Evolutionary conservation across 2,329 filamentous ascomycete species (phyloP).

Genomic region (Cladorrhinum sp.): DNA sequence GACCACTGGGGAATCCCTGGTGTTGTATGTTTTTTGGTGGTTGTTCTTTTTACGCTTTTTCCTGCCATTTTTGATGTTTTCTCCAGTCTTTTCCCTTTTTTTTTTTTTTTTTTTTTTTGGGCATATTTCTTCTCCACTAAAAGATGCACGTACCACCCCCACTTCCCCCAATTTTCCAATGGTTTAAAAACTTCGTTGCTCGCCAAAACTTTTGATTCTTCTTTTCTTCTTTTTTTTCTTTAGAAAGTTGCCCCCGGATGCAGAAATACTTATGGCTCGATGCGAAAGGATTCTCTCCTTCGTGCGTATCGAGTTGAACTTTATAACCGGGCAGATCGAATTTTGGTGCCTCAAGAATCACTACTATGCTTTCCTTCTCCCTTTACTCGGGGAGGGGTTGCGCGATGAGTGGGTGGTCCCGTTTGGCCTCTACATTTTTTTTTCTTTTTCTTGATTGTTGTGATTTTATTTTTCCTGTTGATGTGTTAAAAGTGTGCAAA

Average conservation of each 20-base stretch:
- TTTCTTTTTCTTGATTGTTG: conserved; percentile 21
- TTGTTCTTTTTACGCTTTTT: too few species aligned
- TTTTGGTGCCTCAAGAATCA: conserved; percentile 63
- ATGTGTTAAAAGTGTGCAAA: too few species aligned
- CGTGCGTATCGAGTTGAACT: conserved; percentile 52
- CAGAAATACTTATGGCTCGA: conserved; percentile 54
- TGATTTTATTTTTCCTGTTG: conserved; percentile 10
- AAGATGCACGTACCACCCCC: not conserved
- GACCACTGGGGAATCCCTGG: too few species aligned
- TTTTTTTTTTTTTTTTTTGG: too few species aligned
- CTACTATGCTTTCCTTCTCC: conserved; percentile 43
- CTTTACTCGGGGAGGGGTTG: conserved; percentile 8
- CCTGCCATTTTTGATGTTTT: too few species aligned
- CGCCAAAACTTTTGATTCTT: not conserved
- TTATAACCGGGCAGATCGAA: conserved; percentile 56
- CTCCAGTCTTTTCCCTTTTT: too few species aligned
- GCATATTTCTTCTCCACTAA: too few species aligned
- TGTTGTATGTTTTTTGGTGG: too few species aligned
- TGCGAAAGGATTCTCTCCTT: conserved; percentile 34
- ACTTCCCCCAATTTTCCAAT: not conserved
- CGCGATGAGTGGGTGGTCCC: conserved; percentile 56
- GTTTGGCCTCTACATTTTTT: conserved; percentile 58
- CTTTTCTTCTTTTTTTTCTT: conserved; percentile 16
- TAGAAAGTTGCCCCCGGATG: conserved; percentile 57
- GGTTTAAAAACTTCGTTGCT: not conserved